Evolutionary conservation across 148 eudicot genomes (phyloP).

Genomic region (Persicaria tinctoria): DNA sequence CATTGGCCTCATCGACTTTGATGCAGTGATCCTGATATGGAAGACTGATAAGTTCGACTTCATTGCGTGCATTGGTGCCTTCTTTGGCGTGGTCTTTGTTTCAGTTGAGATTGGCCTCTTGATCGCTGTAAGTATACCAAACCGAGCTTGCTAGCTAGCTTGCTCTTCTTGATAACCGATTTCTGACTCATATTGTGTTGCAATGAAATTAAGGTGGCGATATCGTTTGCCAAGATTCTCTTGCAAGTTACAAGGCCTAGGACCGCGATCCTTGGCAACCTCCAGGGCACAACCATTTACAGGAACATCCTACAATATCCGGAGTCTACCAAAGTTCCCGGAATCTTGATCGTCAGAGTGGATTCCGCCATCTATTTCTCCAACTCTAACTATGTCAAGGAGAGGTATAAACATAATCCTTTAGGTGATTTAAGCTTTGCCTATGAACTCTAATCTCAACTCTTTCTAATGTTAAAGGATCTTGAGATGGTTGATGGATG

Average conservation of each 20-base stretch:
- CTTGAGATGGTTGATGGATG: slow-evolving; percentile 58
- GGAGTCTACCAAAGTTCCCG: slow-evolving; percentile 56
- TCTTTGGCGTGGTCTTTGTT: slow-evolving; percentile 54
- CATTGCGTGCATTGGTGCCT: slow-evolving; percentile 68
- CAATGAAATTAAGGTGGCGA: slow-evolving; percentile 35
- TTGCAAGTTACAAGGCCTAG: slow-evolving; percentile 88
- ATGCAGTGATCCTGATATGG: slow-evolving; percentile 52
- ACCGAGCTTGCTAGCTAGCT: background rate
- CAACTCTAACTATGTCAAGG: slow-evolving; percentile 73
- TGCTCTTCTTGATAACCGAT: background rate
- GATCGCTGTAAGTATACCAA: slow-evolving; percentile 38
- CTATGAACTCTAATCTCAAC: background rate
- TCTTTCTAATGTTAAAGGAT: slow-evolving; percentile 25
- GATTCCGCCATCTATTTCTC: slow-evolving; percentile 93
- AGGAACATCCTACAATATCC: slow-evolving; percentile 79
- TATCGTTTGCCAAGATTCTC: slow-evolving; percentile 82
- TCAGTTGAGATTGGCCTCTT: slow-evolving; percentile 60
- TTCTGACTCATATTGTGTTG: background rate
- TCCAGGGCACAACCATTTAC: slow-evolving; percentile 63
- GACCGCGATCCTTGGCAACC: slow-evolving; percentile 68
- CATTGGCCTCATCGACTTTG: slow-evolving; percentile 44
- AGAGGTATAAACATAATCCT: slow-evolving; percentile 40
- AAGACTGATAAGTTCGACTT: slow-evolving; percentile 63
- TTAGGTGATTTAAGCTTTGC: background rate
- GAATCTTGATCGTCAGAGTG: slow-evolving; percentile 55